Conservation (phyloP, 2,329 filamentous ascomycete genomes). For the Bimuria novae-zelandiae region DNA sequence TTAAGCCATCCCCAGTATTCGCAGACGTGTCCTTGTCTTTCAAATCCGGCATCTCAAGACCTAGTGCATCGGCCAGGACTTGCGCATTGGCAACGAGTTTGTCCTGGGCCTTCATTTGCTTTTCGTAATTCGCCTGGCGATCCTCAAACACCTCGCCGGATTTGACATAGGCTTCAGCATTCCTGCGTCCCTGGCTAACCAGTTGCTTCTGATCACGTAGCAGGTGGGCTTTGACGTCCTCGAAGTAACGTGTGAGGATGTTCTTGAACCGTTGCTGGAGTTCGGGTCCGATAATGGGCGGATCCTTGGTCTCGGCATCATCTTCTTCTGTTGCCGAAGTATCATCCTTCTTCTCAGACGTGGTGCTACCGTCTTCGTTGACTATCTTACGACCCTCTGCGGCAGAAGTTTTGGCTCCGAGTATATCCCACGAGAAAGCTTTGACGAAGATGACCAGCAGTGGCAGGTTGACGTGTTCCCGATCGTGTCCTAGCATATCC, state of each 20-base stretch:
- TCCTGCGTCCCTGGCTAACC: slow-evolving; percentile 83
- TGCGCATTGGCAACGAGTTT: slow-evolving; percentile 89
- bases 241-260: slow-evolving; percentile 84
- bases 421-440: slow-evolving; percentile 91
- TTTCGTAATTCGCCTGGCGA: slow-evolving; percentile 93
- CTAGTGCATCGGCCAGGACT: slow-evolving; percentile 83
- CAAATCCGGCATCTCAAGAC: slow-evolving; percentile 90
- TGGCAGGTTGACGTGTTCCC: slow-evolving; percentile 88
- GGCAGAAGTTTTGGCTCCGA: slow-evolving; percentile 74
- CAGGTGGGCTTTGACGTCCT: slow-evolving; percentile 88
- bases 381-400: slow-evolving; percentile 82
- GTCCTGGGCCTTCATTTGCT: slow-evolving; percentile 88
- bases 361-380: slow-evolving; percentile 76
- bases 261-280: slow-evolving; percentile 85
- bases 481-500: slow-evolving; percentile 90
- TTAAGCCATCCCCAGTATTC: slow-evolving; percentile 71
- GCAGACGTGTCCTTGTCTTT: slow-evolving; percentile 78
- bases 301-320: slow-evolving; percentile 62
- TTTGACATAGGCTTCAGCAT: slow-evolving; percentile 97
- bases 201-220: slow-evolving; percentile 91
- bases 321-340: slow-evolving; percentile 58
- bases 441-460: slow-evolving; percentile 95
- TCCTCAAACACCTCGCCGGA: slow-evolving; percentile 98
- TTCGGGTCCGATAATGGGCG: slow-evolving; percentile 75
- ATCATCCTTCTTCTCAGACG: slow-evolving; percentile 59